A percentile compares a stretch with the other conserved stretches of the same genome.
Conservation (phyloP, 345 rosid species). For the Schrenkiella parvula region DNA sequence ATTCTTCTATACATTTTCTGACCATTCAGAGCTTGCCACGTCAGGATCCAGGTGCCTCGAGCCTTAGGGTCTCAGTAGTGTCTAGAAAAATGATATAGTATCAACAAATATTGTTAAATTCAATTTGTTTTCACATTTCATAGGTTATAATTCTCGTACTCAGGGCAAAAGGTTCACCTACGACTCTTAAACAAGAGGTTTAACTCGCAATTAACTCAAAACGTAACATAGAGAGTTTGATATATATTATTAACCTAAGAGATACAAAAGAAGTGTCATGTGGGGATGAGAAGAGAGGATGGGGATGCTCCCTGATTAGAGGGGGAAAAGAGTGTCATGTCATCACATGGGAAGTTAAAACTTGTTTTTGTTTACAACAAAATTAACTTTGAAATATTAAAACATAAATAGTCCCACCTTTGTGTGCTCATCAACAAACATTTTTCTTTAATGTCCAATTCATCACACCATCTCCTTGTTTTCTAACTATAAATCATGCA, state of each 20-base stretch:
- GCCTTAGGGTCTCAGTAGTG: conserved; percentile 1
- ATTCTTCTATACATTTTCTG: neutral
- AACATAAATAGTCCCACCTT: conserved; percentile 34
- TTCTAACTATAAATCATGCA: conserved; percentile 16
- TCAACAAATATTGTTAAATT: neutral
- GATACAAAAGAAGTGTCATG: conserved; percentile 10
- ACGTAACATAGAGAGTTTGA: neutral
- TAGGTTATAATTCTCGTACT: neutral
- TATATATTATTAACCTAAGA: too few relatives aligned
- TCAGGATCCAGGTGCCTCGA: neutral
- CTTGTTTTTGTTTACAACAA: conserved; percentile 18
- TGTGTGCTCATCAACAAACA: conserved; percentile 27
- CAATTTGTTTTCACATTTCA: neutral
- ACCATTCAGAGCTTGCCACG: conserved; percentile 6
- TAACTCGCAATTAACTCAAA: neutral
- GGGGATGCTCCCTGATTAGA: conserved; percentile 34
- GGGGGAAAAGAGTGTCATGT: conserved; percentile 24
- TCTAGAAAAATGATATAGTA: conserved; percentile 3
- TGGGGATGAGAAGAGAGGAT: conserved; percentile 27
- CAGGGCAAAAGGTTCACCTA: too few relatives aligned
- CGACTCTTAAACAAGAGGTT: neutral
- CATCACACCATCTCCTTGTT: conserved; percentile 32
- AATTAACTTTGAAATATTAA: conserved; percentile 4
- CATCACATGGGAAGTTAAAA: conserved; percentile 35
- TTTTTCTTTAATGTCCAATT: conserved; percentile 32